Percentiles rank a stretch among this genome's conserved stretches.
These are phyloP conservation scores for Brassica incana DNA, from an alignment of 345 rosid genomes.

Conservation along the genomic window DNA sequence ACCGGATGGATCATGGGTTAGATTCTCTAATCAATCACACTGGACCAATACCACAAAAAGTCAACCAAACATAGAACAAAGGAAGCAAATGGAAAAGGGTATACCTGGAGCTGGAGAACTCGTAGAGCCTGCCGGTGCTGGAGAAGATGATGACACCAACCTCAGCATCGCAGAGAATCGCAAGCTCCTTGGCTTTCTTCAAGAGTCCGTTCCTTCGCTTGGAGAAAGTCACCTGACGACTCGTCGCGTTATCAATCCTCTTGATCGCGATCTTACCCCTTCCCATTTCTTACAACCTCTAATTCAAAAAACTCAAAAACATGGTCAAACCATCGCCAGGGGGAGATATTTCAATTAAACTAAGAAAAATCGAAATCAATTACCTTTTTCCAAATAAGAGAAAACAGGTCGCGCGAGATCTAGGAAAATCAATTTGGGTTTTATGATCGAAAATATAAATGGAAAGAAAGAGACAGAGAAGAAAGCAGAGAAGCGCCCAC, in stretches of 20 bases:
- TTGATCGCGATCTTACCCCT: background rate
- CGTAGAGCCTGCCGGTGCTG: background rate
- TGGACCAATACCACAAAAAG: background rate
- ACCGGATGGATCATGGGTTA: background rate
- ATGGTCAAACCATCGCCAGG: background rate
- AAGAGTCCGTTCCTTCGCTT: background rate
- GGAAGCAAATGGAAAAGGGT: background rate
- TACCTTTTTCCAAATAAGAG: background rate
- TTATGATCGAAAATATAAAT: background rate
- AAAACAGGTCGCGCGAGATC: background rate
- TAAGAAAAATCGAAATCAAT: background rate
- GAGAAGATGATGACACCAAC: background rate
- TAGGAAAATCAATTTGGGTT: conserved; percentile 6
- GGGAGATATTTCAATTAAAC: background rate
- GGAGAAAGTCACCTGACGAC: background rate
- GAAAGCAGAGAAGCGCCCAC: conserved; percentile 10
- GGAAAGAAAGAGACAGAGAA: background rate
- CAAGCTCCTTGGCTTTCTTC: background rate
- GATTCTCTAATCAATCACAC: background rate
- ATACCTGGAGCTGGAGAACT: background rate
- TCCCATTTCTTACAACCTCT: background rate
- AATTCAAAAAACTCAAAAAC: background rate
- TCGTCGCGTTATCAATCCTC: background rate
- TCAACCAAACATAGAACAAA: background rate
- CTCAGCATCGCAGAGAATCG: background rate